Percentiles rank a stretch among this genome's conserved stretches.
These are phyloP conservation scores for Plasmodium knowlesi DNA, from an alignment of 169 alveolate genomes.

Conservation along the genomic window DNA sequence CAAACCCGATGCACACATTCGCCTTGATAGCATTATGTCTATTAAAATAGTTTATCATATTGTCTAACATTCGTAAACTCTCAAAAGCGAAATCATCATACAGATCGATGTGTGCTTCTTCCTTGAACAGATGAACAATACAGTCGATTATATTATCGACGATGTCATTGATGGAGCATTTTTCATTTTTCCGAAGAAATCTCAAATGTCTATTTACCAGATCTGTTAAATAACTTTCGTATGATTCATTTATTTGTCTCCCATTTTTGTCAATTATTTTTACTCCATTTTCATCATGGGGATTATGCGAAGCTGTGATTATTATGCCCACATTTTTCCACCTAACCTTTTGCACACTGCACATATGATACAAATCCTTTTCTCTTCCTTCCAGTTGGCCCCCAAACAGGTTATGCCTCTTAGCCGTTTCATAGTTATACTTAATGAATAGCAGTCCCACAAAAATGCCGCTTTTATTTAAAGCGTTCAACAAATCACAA, in stretches of 20 bases:
- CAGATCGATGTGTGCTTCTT: conserved; percentile 22
- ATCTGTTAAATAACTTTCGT: conserved; percentile 77
- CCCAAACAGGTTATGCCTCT: not conserved
- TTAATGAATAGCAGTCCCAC: conserved; percentile 62
- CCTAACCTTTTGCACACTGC: not conserved
- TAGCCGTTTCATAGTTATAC: conserved; percentile 26
- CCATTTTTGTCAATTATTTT: conserved; percentile 80
- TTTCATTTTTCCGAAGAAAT: conserved; percentile 25
- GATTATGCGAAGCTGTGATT: conserved; percentile 84
- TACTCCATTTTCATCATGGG: conserved; percentile 80
- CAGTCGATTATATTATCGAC: conserved; percentile 20
- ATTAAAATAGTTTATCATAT: conserved; percentile 27
- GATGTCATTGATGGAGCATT: conserved; percentile 30
- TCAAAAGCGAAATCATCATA: conserved; percentile 23
- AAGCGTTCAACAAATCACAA: conserved; percentile 50
- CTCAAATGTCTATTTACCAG: conserved; percentile 76
- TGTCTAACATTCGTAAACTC: conserved; percentile 6
- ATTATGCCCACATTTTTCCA: conserved; percentile 76
- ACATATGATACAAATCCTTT: not conserved
- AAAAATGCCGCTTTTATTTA: conserved; percentile 61
- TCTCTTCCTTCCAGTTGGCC: not conserved
- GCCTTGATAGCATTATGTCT: conserved; percentile 19
- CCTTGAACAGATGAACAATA: conserved; percentile 20
- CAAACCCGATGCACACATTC: conserved; percentile 72
- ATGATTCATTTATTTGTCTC: conserved; percentile 59